Conservation (phyloP, 1,284 basidiomycete genomes). For the Puccinia sorghi region DNA sequence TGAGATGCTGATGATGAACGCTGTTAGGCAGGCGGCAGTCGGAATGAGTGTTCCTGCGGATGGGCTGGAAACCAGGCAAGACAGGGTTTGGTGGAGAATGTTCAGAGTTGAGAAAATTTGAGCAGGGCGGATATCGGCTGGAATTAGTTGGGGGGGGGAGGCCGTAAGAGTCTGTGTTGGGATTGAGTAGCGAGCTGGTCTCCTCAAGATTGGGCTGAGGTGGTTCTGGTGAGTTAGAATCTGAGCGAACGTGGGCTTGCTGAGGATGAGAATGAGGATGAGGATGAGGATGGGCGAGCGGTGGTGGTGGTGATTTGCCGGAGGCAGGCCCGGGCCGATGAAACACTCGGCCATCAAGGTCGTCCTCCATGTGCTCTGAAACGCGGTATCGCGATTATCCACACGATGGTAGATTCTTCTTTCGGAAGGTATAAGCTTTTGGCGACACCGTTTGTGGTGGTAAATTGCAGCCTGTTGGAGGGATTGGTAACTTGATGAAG, state of each 20-base stretch:
- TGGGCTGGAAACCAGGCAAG: background rate
- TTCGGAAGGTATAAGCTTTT: background rate
- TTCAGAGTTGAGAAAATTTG: background rate
- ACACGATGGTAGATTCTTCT: background rate
- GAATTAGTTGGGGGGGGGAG: background rate
- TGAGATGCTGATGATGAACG: background rate
- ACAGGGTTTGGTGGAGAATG: background rate
- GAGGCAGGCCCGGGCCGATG: background rate
- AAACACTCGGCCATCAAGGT: background rate
- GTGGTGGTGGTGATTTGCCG: background rate
- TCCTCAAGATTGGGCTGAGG: background rate
- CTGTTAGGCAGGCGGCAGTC: background rate
- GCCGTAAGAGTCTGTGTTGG: background rate
- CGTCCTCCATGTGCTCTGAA: background rate
- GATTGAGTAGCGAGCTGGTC: constrained; percentile 3
- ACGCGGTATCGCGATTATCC: background rate
- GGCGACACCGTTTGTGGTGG: background rate
- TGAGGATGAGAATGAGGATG: background rate
- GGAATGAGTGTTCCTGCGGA: background rate
- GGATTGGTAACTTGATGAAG: too few relatives aligned
- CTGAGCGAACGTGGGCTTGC: background rate
- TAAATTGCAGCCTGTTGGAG: too few relatives aligned
- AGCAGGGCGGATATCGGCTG: background rate
- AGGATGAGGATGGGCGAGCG: background rate
- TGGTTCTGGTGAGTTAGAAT: background rate